These are phyloP conservation scores for Apiotrichum akiyoshidainum DNA, from an alignment of 1,284 basidiomycete species.

Conservation along the genomic window DNA sequence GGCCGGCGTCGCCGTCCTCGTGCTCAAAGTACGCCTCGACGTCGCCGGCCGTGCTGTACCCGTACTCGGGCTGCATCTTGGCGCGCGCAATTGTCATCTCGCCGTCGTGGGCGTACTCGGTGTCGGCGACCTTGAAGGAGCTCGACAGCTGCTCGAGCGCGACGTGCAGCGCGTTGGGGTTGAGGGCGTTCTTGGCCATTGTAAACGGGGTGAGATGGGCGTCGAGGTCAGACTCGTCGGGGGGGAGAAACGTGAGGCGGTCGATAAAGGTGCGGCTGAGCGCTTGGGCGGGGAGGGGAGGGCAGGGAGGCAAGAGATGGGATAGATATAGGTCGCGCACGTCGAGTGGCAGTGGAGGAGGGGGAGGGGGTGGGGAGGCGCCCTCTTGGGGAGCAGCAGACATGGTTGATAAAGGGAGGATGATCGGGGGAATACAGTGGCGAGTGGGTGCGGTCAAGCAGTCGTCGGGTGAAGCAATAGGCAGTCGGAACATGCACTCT, in stretches of 20 bases:
- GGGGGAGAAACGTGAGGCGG: conserved; percentile 45
- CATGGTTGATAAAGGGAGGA: neutral
- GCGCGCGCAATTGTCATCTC: conserved; percentile 16
- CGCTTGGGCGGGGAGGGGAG: conserved; percentile 36
- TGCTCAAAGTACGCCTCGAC: conserved; percentile 19
- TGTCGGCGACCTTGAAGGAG: conserved; percentile 2
- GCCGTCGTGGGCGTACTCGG: conserved; percentile 22
- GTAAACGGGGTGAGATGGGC: conserved; percentile 41
- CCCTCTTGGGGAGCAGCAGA: neutral
- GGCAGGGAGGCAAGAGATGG: conserved; percentile 41
- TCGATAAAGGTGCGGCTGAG: conserved; percentile 36
- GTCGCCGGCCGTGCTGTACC: conserved; percentile 3
- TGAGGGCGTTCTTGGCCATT: neutral
- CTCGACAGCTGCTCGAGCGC: conserved; percentile 6
- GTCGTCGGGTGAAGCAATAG: too few relatives aligned
- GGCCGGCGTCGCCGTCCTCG: conserved; percentile 18
- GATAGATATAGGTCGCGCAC: conserved; percentile 37
- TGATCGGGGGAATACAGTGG: neutral
- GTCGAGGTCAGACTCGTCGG: conserved; percentile 34
- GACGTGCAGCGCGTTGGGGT: conserved; percentile 12
- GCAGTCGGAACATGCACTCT: neutral
- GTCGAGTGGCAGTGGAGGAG: conserved; percentile 23
- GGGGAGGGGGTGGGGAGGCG: neutral
- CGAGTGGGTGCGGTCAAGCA: neutral
- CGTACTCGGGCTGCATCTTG: neutral